Conservation (phyloP, 2,329 filamentous ascomycete species). For the Phoma sp. region DNA sequence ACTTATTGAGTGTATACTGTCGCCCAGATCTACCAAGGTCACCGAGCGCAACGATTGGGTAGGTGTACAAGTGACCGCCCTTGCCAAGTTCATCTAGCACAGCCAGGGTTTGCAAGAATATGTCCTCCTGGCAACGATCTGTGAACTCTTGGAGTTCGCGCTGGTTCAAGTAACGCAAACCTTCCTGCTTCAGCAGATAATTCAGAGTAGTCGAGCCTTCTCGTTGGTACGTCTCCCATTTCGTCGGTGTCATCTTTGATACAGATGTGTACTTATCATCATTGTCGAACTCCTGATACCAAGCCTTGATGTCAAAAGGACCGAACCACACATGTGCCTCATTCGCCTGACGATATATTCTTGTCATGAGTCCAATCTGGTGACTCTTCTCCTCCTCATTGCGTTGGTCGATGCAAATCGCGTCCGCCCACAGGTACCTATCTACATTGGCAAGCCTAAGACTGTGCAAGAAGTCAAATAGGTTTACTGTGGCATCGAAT, state of each 20-base stretch:
- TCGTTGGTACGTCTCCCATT: neutral
- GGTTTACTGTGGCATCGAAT: neutral
- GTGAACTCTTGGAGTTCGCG: neutral
- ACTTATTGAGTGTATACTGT: neutral
- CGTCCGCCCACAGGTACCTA: neutral
- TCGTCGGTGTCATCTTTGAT: neutral
- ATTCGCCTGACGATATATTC: slow-evolving; percentile 2
- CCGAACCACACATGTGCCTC: slow-evolving; percentile 12
- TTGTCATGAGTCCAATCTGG: slow-evolving; percentile 7
- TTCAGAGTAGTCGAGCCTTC: neutral
- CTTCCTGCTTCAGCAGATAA: neutral
- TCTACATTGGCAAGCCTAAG: neutral
- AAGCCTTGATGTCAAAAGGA: neutral
- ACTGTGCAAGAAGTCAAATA: neutral
- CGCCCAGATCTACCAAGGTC: neutral
- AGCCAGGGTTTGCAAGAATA: neutral
- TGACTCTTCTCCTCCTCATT: slow-evolving; percentile 3
- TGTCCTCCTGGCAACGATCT: neutral
- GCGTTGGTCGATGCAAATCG: neutral
- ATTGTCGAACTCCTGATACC: neutral
- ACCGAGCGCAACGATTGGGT: neutral
- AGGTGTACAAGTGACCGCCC: neutral
- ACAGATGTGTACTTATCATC: neutral
- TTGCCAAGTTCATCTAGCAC: neutral
- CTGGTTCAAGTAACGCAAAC: neutral